A percentile compares a stretch with the other conserved stretches of the same genome.
These are phyloP conservation scores for Alternaria dauci DNA, from an alignment of 2,329 filamentous ascomycete genomes.

Conservation along the genomic window DNA sequence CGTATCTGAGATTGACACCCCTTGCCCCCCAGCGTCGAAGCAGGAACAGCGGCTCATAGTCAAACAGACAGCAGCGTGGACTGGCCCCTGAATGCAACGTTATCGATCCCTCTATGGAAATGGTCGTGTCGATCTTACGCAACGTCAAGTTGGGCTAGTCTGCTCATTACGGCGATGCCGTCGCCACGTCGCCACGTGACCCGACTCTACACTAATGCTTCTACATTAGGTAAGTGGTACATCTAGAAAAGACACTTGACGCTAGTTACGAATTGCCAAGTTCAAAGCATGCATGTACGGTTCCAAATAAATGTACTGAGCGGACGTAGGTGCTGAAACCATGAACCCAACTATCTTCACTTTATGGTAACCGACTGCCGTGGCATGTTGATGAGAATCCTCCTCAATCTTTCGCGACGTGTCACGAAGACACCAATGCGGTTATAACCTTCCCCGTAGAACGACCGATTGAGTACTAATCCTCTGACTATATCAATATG, in stretches of 20 bases:
- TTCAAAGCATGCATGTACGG: background rate
- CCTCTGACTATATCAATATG: conserved; percentile 2
- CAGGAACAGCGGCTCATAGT: background rate
- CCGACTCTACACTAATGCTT: background rate
- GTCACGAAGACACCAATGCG: conserved; percentile 1
- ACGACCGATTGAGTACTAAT: background rate
- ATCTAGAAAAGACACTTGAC: background rate
- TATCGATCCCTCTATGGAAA: background rate
- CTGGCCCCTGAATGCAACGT: background rate
- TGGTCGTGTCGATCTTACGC: conserved; percentile 1
- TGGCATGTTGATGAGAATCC: conserved; percentile 13
- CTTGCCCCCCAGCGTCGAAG: background rate
- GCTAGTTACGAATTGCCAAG: background rate
- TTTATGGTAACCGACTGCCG: background rate
- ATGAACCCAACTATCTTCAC: background rate
- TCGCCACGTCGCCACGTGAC: conserved; percentile 13
- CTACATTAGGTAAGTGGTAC: background rate
- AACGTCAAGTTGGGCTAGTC: background rate
- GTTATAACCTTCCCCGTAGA: background rate
- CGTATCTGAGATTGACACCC: background rate
- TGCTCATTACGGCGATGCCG: conserved; percentile 11
- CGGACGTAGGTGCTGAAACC: no score
- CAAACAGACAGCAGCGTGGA: background rate
- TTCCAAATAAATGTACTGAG: background rate
- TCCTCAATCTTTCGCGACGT: background rate